These are phyloP conservation scores for Ogataea trehalophila DNA, from an alignment of 805 yeast species.

Conservation along the genomic window DNA sequence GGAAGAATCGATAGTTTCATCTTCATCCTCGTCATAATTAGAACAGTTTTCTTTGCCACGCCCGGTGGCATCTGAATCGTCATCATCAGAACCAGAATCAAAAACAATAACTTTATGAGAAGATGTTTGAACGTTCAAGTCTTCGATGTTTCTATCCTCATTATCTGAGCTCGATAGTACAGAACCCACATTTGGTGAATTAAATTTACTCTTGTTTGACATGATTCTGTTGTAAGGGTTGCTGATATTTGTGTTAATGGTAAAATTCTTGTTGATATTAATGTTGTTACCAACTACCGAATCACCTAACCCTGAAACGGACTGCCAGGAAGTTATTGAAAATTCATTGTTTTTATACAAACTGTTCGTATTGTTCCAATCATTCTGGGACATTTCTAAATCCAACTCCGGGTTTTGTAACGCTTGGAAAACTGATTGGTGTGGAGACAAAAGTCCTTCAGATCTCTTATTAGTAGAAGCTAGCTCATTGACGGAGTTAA, in stretches of 20 bases:
- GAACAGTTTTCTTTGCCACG: conserved; percentile 3
- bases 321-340: conserved; percentile 33
- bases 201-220: too few relatives aligned
- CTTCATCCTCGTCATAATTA: conserved; percentile 15
- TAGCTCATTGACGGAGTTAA: neutral
- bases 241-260: neutral
- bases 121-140: conserved; percentile 6
- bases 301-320: conserved; percentile 17
- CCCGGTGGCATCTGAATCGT: conserved; percentile 8
- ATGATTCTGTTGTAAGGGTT: too few relatives aligned
- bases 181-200: conserved; percentile 24
- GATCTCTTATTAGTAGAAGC: conserved; percentile 2
- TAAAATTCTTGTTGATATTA: neutral
- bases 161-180: conserved; percentile 31
- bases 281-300: neutral
- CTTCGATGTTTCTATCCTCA: conserved; percentile 21
- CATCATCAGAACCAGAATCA: conserved; percentile 21
- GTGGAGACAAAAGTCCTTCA: conserved; percentile 26
- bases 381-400: conserved; percentile 12
- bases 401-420: conserved; percentile 32
- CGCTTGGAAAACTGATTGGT: conserved; percentile 29
- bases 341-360: conserved; percentile 23
- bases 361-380: conserved; percentile 1
- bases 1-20: conserved; percentile 25
- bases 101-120: conserved; percentile 20